Evolutionary conservation across 2,329 filamentous ascomycete genomes (phyloP).

Genomic region (Teratosphaeria pseudoeucalypti): DNA sequence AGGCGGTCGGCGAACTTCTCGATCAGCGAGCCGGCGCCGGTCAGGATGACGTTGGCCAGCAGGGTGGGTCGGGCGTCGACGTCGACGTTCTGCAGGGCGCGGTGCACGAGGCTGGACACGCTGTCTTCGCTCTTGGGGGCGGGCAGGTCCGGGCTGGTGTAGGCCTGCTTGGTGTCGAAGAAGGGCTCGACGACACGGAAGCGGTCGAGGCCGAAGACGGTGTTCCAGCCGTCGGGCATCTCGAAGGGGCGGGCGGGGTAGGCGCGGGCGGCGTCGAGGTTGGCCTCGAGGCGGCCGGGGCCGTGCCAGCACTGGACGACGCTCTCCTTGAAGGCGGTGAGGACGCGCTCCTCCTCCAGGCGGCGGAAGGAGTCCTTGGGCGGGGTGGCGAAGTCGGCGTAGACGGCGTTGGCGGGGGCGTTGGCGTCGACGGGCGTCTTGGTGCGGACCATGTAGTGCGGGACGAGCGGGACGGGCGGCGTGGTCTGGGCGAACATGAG

Average conservation of each 20-base stretch:
- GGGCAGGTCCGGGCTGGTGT: constrained; percentile 41
- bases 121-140: constrained; percentile 57
- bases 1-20: constrained; percentile 88
- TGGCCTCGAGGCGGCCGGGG: constrained; percentile 56
- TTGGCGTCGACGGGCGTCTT: constrained; percentile 85
- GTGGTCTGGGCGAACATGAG: constrained; percentile 58
- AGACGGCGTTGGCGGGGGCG: constrained; percentile 63
- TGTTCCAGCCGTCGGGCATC: constrained; percentile 93
- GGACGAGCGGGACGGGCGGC: constrained; percentile 65
- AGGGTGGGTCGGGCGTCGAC: constrained; percentile 77
- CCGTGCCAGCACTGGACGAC: constrained; percentile 90
- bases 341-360: constrained; percentile 82
- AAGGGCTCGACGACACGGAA: constrained; percentile 80
- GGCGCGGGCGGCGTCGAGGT: constrained; percentile 63
- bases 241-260: constrained; percentile 83
- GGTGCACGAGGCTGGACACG: constrained; percentile 71
- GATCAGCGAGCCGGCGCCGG: constrained; percentile 74
- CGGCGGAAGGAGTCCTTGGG: constrained; percentile 62
- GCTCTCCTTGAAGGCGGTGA: constrained; percentile 96
- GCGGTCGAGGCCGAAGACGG: constrained; percentile 82
- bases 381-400: constrained; percentile 56
- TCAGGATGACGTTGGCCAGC: constrained; percentile 84
- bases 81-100: constrained; percentile 68
- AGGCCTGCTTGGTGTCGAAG: constrained; percentile 75
- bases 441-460: constrained; percentile 77